These are phyloP conservation scores for Penicillium argentinense DNA, from an alignment of 495 filamentous ascomycete species.

Conservation along the genomic window DNA sequence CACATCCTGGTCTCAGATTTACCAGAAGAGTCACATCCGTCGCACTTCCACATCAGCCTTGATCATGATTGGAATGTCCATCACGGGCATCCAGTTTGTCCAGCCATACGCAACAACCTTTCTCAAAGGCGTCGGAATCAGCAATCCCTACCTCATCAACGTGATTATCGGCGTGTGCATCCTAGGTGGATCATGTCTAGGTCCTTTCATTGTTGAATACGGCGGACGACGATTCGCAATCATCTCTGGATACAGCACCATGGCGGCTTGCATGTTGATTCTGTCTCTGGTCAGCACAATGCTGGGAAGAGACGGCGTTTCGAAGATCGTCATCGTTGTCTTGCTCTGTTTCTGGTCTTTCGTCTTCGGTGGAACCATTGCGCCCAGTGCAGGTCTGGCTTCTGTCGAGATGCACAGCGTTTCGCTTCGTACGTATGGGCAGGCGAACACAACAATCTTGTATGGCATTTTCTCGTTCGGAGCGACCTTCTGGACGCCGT, in stretches of 20 bases:
- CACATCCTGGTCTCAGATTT: conserved; percentile 23
- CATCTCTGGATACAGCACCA: conserved; percentile 21
- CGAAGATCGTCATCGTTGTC: conserved; percentile 23
- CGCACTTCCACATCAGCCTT: conserved; percentile 23
- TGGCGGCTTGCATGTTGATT: conserved; percentile 31
- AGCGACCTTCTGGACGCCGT: conserved; percentile 31
- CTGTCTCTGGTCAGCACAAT: conserved; percentile 23
- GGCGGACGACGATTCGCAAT: conserved; percentile 26
- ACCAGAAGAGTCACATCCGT: conserved; percentile 17
- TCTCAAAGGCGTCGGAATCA: conserved; percentile 24
- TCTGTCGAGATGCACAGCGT: conserved; percentile 34
- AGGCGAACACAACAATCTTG: conserved; percentile 25
- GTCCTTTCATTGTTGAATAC: conserved; percentile 28
- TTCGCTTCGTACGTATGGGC: conserved; percentile 31
- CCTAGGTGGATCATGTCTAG: conserved; percentile 21
- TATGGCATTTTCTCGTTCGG: conserved; percentile 29
- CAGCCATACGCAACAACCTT: conserved; percentile 29
- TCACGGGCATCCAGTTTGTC: conserved; percentile 33
- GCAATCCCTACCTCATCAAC: conserved; percentile 30
- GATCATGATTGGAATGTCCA: conserved; percentile 26
- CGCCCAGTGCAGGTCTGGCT: conserved; percentile 17
- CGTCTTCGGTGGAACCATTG: conserved; percentile 29
- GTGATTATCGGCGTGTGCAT: conserved; percentile 31
- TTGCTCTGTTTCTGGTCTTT: conserved; percentile 31
- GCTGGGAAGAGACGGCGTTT: conserved; percentile 4